These are phyloP conservation scores for Pestalotiopsis sp. DNA, from an alignment of 2,329 filamentous ascomycete species.

Conservation along the genomic window DNA sequence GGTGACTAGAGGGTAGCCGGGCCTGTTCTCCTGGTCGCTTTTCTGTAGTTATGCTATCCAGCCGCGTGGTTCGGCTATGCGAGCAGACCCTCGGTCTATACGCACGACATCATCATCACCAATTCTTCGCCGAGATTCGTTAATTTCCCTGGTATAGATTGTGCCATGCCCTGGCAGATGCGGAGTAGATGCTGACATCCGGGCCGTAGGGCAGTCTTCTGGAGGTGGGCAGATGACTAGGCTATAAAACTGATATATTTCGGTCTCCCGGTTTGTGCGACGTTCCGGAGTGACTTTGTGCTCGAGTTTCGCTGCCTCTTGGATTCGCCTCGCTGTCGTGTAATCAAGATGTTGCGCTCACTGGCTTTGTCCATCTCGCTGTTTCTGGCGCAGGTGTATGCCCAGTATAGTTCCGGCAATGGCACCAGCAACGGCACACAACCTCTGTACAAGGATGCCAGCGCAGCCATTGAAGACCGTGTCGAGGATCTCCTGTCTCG, in stretches of 20 bases:
- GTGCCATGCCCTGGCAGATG: background rate
- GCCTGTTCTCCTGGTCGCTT: constrained; percentile 2
- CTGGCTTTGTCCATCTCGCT: constrained; percentile 18
- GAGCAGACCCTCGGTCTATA: background rate
- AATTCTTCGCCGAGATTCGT: constrained; percentile 1
- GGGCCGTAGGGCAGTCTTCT: background rate
- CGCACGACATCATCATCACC: background rate
- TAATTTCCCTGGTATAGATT: constrained; percentile 10
- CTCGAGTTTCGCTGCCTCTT: background rate
- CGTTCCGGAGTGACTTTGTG: background rate
- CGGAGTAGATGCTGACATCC: constrained; percentile 5
- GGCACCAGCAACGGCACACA: constrained; percentile 15
- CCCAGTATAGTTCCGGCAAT: constrained; percentile 17
- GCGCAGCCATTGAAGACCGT: constrained; percentile 63
- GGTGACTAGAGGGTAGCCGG: constrained; percentile 11
- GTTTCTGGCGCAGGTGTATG: constrained; percentile 20
- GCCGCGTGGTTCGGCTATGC: background rate
- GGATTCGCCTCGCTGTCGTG: background rate
- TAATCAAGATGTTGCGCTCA: constrained; percentile 23
- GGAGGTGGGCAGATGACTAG: background rate
- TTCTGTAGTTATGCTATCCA: background rate
- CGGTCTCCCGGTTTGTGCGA: background rate
- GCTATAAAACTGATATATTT: background rate
- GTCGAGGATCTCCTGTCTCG: constrained; percentile 69
- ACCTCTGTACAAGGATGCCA: constrained; percentile 65